Conservation (phyloP, 768 basidiomycete genomes). For the Collybia nuda region DNA sequence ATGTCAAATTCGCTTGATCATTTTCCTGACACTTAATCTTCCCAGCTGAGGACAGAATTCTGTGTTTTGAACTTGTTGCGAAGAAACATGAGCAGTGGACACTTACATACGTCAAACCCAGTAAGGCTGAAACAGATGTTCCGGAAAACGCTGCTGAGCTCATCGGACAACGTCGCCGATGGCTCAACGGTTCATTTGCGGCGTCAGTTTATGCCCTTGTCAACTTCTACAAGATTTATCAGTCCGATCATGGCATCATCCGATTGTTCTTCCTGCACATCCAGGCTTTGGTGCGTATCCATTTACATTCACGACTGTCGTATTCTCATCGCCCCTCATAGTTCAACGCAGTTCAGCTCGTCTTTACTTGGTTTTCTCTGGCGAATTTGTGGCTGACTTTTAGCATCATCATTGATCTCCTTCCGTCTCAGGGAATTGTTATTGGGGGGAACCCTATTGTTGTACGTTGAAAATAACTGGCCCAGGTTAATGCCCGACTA, state of each 20-base stretch:
- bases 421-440: conserved; percentile 53
- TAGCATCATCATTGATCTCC: conserved; percentile 89
- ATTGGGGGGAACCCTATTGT: conserved; percentile 72
- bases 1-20: background rate
- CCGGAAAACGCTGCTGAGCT: conserved; percentile 87
- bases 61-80: conserved; percentile 96
- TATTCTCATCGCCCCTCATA: conserved; percentile 20
- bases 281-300: conserved; percentile 74
- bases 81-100: conserved; percentile 89
- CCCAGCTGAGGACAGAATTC: conserved; percentile 88
- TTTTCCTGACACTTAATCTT: conserved; percentile 1
- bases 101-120: conserved; percentile 87
- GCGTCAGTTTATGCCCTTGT: conserved; percentile 89
- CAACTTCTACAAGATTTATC: conserved; percentile 89
- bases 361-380: conserved; percentile 93
- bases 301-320: background rate
- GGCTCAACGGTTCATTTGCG: conserved; percentile 96
- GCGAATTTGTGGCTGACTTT: conserved; percentile 96
- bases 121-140: conserved; percentile 96
- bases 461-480: conserved; percentile 41
- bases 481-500: background rate
- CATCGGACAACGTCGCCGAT: conserved; percentile 93
- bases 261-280: conserved; percentile 97
- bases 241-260: conserved; percentile 80
- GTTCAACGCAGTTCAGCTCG: conserved; percentile 82